These are phyloP conservation scores for Phytophthora ohioensis DNA, from an alignment of 352 stramenopile species.

Conservation along the genomic window DNA sequence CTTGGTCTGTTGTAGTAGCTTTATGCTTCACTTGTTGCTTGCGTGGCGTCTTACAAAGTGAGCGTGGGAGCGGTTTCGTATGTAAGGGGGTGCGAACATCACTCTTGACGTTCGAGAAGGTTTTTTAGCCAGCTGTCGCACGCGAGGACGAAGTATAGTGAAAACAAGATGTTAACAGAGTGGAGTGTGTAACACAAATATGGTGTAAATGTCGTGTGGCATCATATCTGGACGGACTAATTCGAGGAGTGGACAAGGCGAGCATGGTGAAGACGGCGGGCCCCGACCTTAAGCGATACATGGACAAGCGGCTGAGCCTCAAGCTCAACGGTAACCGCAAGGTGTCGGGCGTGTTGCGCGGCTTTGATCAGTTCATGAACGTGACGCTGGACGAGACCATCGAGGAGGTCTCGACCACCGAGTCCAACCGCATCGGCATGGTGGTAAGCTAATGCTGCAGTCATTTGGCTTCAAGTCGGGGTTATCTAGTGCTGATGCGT, in stretches of 20 bases:
- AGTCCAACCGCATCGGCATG: constrained; percentile 92
- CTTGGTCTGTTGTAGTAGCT: constrained; percentile 23
- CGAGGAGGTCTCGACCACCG: constrained; percentile 88
- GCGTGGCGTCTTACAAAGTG: constrained; percentile 33
- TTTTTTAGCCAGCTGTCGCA: constrained; percentile 5
- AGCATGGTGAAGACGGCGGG: constrained; percentile 81
- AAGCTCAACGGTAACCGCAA: constrained; percentile 96
- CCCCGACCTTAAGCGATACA: constrained; percentile 92
- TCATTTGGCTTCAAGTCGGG: neutral
- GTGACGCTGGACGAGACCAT: constrained; percentile 95
- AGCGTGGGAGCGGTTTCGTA: constrained; percentile 24
- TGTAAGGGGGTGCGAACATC: constrained; percentile 27
- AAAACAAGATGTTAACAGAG: neutral
- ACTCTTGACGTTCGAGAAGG: constrained; percentile 40
- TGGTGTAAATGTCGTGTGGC: constrained; percentile 23
- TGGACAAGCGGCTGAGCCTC: constrained; percentile 96
- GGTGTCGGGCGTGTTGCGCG: constrained; percentile 92
- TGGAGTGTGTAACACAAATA: constrained; percentile 14
- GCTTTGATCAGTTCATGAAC: constrained; percentile 98
- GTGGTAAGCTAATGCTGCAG: constrained; percentile 72
- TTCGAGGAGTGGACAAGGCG: constrained; percentile 12
- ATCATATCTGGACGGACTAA: constrained; percentile 1
- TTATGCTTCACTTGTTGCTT: constrained; percentile 27
- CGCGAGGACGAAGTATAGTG: constrained; percentile 35
- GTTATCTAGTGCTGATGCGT: constrained; percentile 1